These are phyloP conservation scores for Malassezia dermatis DNA, from an alignment of 1,284 basidiomycete genomes.

Conservation along the genomic window DNA sequence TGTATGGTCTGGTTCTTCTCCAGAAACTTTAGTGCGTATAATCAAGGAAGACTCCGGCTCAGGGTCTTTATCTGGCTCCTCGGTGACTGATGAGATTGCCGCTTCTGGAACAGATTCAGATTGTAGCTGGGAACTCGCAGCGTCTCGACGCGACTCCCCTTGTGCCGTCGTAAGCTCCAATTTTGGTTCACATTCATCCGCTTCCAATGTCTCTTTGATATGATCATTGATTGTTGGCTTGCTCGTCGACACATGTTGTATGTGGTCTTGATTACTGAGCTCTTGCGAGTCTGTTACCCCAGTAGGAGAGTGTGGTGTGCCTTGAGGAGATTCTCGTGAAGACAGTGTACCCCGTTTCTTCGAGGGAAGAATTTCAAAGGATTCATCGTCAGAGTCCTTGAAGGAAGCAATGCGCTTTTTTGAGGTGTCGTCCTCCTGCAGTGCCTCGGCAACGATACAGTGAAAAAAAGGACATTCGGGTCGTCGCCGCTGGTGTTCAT, in stretches of 20 bases:
- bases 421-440: background rate
- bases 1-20: background rate
- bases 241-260: too few relatives aligned
- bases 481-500: conserved; percentile 39
- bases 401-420: background rate
- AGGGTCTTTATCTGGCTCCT: background rate
- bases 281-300: background rate
- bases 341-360: background rate
- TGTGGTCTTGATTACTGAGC: background rate
- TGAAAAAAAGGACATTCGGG: conserved; percentile 46
- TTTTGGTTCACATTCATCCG: too few relatives aligned
- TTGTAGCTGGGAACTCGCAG: background rate
- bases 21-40: background rate
- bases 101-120: background rate
- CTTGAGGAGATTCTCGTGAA: background rate
- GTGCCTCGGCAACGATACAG: conserved; percentile 16
- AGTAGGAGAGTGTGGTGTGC: background rate
- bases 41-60: background rate
- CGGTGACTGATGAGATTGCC: background rate
- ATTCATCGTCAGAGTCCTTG: background rate
- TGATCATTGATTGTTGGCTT: background rate
- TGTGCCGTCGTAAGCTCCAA: too few relatives aligned
- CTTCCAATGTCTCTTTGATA: background rate
- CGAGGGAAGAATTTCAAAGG: background rate
- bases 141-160: too few relatives aligned